phyloP scores from a whole-genome alignment of 1,284 basidiomycete species.

The Ceratobasidium sp. region DNA sequence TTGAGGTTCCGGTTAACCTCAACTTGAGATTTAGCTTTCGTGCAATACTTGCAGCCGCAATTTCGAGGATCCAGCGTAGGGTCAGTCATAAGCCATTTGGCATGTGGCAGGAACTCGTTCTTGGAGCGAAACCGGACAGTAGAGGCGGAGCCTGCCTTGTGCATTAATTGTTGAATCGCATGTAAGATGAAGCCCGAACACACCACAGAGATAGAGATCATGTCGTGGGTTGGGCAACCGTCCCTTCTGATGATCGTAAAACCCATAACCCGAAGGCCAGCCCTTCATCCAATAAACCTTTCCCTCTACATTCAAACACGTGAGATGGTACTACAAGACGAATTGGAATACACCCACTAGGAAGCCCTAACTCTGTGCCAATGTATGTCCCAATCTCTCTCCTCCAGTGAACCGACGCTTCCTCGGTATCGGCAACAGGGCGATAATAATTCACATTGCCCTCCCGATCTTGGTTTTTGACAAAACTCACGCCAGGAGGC shows the following conservation, averaged over 20 bases:
- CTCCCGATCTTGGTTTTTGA: constrained; percentile 16
- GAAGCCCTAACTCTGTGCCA: constrained; percentile 59
- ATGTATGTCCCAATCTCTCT: constrained; percentile 67
- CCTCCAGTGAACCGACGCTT: constrained; percentile 66
- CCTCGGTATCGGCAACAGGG: constrained; percentile 30
- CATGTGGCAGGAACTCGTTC: constrained; percentile 85
- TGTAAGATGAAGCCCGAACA: constrained; percentile 50
- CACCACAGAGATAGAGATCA: constrained; percentile 82
- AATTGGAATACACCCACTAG: constrained; percentile 40
- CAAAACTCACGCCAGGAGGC: constrained; percentile 58
- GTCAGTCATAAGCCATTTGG: constrained; percentile 79
- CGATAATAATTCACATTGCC: constrained; percentile 42
- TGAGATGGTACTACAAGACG: not conserved
- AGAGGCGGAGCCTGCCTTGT: constrained; percentile 60
- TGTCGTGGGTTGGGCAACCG: constrained; percentile 60
- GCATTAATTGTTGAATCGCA: constrained; percentile 52
- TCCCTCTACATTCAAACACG: constrained; percentile 59
- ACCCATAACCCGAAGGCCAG: constrained; percentile 76
- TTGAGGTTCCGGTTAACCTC: constrained; percentile 61
- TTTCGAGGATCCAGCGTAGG: constrained; percentile 62
- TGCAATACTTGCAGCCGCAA: constrained; percentile 85
- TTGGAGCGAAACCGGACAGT: constrained; percentile 76
- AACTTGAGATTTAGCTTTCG: constrained; percentile 70
- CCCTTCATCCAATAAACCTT: constrained; percentile 70
- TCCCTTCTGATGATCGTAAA: constrained; percentile 82